These are phyloP conservation scores for Camelina neglecta DNA, from an alignment of 345 rosid genomes.

Conservation along the genomic window DNA sequence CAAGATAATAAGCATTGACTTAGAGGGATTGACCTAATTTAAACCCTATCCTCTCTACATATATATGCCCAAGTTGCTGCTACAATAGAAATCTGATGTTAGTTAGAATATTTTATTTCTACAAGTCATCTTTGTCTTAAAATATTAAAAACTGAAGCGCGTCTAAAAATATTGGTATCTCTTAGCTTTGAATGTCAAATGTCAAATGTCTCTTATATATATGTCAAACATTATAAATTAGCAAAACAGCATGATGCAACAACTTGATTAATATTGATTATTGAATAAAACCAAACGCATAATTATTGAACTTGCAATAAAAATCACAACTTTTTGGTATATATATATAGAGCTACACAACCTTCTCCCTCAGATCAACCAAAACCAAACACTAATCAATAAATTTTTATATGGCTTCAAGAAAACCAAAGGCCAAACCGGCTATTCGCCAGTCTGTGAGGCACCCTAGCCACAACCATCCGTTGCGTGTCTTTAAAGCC, in stretches of 20 bases:
- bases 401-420: neutral
- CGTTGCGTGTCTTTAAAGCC: slow-evolving; percentile 16
- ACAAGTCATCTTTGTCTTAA: slow-evolving; percentile 18
- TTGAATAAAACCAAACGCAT: neutral
- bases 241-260: slow-evolving; percentile 10
- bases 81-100: neutral
- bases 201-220: neutral
- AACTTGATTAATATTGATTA: neutral
- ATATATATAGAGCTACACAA: slow-evolving; percentile 1
- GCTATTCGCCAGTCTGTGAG: slow-evolving; percentile 20
- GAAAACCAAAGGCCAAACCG: slow-evolving; percentile 4
- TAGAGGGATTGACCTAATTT: neutral
- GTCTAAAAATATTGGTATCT: neutral
- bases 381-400: neutral
- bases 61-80: neutral
- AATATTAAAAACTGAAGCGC: slow-evolving; percentile 5
- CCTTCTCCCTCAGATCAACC: neutral
- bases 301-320: neutral
- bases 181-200: slow-evolving; percentile 8
- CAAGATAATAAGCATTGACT: neutral
- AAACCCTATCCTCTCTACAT: neutral
- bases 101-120: neutral
- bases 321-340: slow-evolving; percentile 1
- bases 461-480: slow-evolving; percentile 12
- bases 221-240: neutral